Evolutionary conservation across 441 rosid species (phyloP), one percentile per base, ranked within the genome.

Genomic region (Erodium trifolium): DNA sequence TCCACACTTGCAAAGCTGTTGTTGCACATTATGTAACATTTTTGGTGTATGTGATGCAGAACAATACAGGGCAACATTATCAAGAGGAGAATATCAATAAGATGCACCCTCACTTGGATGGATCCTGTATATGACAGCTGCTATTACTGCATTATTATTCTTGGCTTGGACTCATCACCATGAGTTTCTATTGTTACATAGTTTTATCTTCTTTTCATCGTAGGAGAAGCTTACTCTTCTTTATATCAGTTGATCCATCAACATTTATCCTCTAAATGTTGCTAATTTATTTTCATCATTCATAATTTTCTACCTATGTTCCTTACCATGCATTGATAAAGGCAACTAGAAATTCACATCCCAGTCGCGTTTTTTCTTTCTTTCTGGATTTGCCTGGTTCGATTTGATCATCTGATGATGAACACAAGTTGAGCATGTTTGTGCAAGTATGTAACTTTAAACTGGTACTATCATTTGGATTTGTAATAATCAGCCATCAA

Each of bases 61-160:
- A 60, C 87, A 77, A 37, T 81, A 70, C 16, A 91, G 83, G 62
- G 34, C 76, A 17, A 60, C 74, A 65, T 41, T 83, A 64, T 76
- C 79, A 73, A 93, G 85, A 75, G 82, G 87, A 72, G 96, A 87
- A 74, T 87, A 86, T 13, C 87, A 85, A 60, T 76, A 82, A 65
- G 96, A 88, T 76, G 79, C 88, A 10, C 87, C 77, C 82, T 72
- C 87, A 10, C n/a, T 85, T 78, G 45, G 45, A 39, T 2, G 86
- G 84, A 66, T 77, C 89, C 14, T 83, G 87, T 71, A 70, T 85
- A 49, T 85, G 77, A 85, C 27, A 57, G 23, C 23, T 41, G 29
- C 39, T 7, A 65, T 65, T 27, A 63, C 45, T 57, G 63, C 71
- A 45, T 59, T 73, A 45, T 59, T 73, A 23, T 23, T 68, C 66